Base-by-base conservation (phyloP, 2,329 filamentous ascomycete genomes). In the Ceratocystis variospora region DNA sequence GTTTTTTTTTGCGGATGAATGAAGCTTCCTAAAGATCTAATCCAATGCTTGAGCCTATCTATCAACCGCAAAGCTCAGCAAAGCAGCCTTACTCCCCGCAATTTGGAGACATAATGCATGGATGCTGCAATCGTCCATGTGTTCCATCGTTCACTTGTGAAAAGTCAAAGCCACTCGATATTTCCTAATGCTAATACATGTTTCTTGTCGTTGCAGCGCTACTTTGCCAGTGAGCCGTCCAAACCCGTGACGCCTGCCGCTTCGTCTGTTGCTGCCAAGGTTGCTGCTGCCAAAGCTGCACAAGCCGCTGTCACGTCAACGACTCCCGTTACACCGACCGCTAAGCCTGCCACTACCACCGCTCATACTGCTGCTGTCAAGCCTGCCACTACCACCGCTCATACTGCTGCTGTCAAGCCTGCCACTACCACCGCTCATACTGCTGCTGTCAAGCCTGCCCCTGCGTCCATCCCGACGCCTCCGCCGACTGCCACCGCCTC, bases 151-250 rank as follows among this genome's bases (percentile, higher is more conserved):
- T 41, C 12, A 41, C 25, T 6, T 57, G 53, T 31, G 53, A 31
- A 57, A 17, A 57, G 53, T 15, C 53, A 33, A 57, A 33, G 12
- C 28, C n/a, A 7, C 2, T 15, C 33, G 10, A 25, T 57, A 22
- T 8, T 12, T 57, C 48, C 46, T 37, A 53, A 63, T 64, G 63
- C 63, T 65, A 65, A 62, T 48, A 1, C 17, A 8, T 57, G 10
- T 15, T 25, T 37, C 8, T 64, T 41, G 45, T 57, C 37, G 22
- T 63, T 69, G 19, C 68, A 86, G 84, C 81, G 84, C 78, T 79
- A 73, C 71, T 86, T 80, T 71, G 80, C 83, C 72, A 78, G 82
- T 71, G 74, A 78, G 48, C 81, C 66, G n/a, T 53, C 66, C 7
- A 65, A 65, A 63, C 45, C 66, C n/a, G 28, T 79, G 71, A 82